Conservation (phyloP, 148 eudicot genomes). For the Rhododendron griersonianum region DNA sequence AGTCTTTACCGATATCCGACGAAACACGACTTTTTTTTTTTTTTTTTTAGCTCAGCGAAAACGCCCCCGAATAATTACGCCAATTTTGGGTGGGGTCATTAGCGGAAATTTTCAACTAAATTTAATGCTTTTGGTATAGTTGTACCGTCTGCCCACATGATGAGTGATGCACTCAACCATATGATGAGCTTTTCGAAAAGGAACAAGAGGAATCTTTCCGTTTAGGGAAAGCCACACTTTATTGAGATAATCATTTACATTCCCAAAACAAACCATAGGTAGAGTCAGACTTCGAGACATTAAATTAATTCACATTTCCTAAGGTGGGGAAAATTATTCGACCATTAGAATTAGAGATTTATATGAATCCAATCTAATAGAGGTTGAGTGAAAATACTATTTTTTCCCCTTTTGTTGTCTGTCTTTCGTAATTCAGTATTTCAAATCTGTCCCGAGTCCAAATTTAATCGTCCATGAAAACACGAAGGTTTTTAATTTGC, state of each 20-base stretch:
- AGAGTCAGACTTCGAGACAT: not conserved
- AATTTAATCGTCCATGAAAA: not conserved
- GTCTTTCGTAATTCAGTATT: not conserved
- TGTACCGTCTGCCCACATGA: slow-evolving; percentile 20
- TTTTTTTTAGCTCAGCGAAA: too few relatives aligned
- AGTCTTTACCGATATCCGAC: too few relatives aligned
- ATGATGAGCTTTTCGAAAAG: slow-evolving; percentile 12
- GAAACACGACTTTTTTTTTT: too few relatives aligned
- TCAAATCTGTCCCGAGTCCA: not conserved
- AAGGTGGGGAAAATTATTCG: not conserved
- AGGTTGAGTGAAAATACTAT: not conserved
- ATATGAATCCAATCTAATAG: not conserved
- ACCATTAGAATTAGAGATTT: not conserved
- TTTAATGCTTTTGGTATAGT: slow-evolving; percentile 1
- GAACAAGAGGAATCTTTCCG: slow-evolving; percentile 31
- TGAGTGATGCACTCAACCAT: slow-evolving; percentile 17
- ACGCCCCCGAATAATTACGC: not conserved
- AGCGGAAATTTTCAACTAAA: not conserved
- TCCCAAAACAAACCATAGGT: slow-evolving; percentile 14
- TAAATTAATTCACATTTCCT: not conserved
- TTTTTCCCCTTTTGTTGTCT: not conserved
- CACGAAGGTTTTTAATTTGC: not conserved
- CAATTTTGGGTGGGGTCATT: not conserved
- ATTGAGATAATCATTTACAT: slow-evolving; percentile 18
- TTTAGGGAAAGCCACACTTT: slow-evolving; percentile 27